These are phyloP conservation scores for Venturia asperata DNA, from an alignment of 2,329 filamentous ascomycete genomes.

Conservation along the genomic window DNA sequence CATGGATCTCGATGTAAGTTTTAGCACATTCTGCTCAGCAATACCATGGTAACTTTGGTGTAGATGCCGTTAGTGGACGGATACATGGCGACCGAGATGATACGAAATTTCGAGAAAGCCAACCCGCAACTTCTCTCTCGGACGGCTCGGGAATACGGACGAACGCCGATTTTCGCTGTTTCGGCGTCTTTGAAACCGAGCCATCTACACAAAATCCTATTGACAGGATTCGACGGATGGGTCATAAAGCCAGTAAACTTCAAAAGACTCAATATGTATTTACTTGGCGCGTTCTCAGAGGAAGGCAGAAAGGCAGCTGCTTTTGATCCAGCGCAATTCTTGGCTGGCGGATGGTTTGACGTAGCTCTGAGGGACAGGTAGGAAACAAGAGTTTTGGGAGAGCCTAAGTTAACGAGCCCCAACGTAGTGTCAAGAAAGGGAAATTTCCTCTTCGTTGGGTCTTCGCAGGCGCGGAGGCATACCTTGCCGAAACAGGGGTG, in stretches of 20 bases:
- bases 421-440: not conserved
- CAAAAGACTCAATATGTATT: not conserved
- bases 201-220: slow-evolving; percentile 60
- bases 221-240: slow-evolving; percentile 82
- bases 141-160: slow-evolving; percentile 52
- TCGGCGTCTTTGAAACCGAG: slow-evolving; percentile 73
- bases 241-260: slow-evolving; percentile 68
- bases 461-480: not conserved
- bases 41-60: not conserved
- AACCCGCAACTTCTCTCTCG: slow-evolving; percentile 46
- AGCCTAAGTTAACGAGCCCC: not conserved
- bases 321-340: slow-evolving; percentile 4
- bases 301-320: slow-evolving; percentile 2
- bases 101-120: slow-evolving; percentile 61
- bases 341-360: slow-evolving; percentile 13
- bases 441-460: slow-evolving; percentile 1
- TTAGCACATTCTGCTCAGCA: slow-evolving; percentile 18
- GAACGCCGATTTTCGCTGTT: slow-evolving; percentile 77
- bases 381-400: not conserved
- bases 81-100: slow-evolving; percentile 73
- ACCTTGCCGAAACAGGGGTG: slow-evolving; percentile 1
- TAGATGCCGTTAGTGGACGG: slow-evolving; percentile 96
- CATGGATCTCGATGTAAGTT: slow-evolving; percentile 83
- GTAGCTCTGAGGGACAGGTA: slow-evolving; percentile 4
- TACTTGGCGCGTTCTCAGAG: not conserved